Evolutionary conservation across 1,284 basidiomycete species (phyloP), one percentile per base, ranked within the genome.

Genomic region (Coniferiporia sulphurascens): DNA sequence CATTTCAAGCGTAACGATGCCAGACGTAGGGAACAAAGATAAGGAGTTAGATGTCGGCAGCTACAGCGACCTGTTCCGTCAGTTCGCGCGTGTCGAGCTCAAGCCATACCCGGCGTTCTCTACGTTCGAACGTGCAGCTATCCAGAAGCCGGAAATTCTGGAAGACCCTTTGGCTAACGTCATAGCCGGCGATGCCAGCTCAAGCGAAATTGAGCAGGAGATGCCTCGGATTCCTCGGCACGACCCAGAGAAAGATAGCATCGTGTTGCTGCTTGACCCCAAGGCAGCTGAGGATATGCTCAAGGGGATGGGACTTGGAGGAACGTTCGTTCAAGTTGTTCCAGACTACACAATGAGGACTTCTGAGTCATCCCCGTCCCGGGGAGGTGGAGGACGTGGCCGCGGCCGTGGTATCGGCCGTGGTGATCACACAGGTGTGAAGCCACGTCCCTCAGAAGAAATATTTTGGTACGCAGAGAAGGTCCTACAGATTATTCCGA

Each of bases 321-420:
- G 78, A 13, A 80, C 80, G 55, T 88, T 82, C 78, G 78, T 87
- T 1, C 84, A 88, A 69, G 70, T 87, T 46, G 79, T 70, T 21
- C 76, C 80, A 57, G 70, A 68, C 54, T 66, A 71, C 56, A 69
- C 64, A 45, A 64, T 22, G 17, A 19, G 21, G 0, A 36, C 48
- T n/a, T 34, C 56, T 27, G 7, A 9, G 7, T 13, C 22, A 19
- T 13, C 48, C 51, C 17, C 9, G 55, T 48, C 27, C 17, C 17
- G 32, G n/a, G 35, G 21, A 15, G 17, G 51, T 10, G 15, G 36
- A 36, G 5, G 17, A 15, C 5, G 19, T 15, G 34, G 41, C 19
- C 12, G 38, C 19, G 32, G 55, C 38, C 52, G 21, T 53, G 32
- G 61, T 69, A 60, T 58, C 61, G 41, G 63, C 66, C 45, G 53